Percentiles rank a stretch among this genome's conserved stretches.
These are phyloP conservation scores for Eucalyptus lansdowneana DNA, from an alignment of 345 rosid genomes.

Conservation along the genomic window DNA sequence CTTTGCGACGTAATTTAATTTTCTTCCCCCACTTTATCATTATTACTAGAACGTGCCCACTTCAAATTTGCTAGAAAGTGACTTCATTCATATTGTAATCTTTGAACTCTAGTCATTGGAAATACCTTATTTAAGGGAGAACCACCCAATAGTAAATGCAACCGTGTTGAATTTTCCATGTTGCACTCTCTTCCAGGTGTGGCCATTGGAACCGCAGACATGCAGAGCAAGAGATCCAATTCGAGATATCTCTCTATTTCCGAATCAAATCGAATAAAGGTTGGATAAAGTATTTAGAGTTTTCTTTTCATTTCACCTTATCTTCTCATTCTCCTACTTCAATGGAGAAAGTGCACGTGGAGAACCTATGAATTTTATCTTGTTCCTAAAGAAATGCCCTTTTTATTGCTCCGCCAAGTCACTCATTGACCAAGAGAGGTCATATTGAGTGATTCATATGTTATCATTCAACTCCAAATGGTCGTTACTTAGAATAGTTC, in stretches of 20 bases:
- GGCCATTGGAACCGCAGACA: not conserved
- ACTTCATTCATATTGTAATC: not conserved
- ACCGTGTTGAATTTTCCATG: not conserved
- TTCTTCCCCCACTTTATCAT: not conserved
- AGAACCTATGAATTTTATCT: not conserved
- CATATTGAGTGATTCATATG: not conserved
- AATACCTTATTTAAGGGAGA: not conserved
- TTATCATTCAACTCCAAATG: not conserved
- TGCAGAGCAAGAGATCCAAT: not conserved
- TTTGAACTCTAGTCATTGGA: not conserved
- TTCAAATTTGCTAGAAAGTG: not conserved
- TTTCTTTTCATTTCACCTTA: not conserved
- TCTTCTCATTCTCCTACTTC: not conserved
- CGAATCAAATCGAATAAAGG: not conserved
- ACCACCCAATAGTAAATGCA: not conserved
- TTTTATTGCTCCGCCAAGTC: not conserved
- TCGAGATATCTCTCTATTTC: not conserved
- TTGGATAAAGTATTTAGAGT: not conserved
- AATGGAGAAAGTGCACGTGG: not conserved
- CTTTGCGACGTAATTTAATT: not conserved
- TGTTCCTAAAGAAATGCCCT: not conserved
- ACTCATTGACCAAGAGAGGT: not conserved
- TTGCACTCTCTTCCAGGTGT: not conserved
- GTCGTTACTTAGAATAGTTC: not conserved
- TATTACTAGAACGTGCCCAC: not conserved